Conservation (phyloP, 495 filamentous ascomycete genomes). For the Poronia punctata region DNA sequence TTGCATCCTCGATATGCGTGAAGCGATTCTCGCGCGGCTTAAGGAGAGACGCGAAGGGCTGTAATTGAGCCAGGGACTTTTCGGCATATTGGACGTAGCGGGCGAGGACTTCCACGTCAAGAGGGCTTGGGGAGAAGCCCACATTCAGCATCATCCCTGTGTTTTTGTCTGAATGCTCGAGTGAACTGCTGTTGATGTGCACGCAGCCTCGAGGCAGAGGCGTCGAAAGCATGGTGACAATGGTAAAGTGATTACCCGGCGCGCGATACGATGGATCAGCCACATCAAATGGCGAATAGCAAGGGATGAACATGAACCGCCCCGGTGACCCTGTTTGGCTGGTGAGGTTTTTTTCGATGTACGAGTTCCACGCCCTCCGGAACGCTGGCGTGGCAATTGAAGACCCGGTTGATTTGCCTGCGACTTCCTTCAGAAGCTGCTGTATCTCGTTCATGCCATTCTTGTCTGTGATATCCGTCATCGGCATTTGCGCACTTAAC, state of each 20-base stretch:
- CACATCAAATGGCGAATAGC: slow-evolving; percentile 3
- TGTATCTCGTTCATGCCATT: no score
- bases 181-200: slow-evolving; percentile 35
- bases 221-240: slow-evolving; percentile 12
- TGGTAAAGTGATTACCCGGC: slow-evolving; percentile 4
- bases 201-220: slow-evolving; percentile 50
- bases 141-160: slow-evolving; percentile 27
- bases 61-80: slow-evolving; percentile 15
- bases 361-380: not conserved
- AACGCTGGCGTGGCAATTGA: not conserved
- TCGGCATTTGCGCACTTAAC: no score
- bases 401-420: no score
- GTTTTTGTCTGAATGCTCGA: slow-evolving; percentile 6
- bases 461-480: no score
- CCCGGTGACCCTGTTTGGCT: not conserved
- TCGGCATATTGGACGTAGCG: slow-evolving; percentile 28
- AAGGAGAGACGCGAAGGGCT: not conserved
- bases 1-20: slow-evolving; percentile 10
- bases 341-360: not conserved
- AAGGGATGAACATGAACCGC: not conserved
- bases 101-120: slow-evolving; percentile 30
- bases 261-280: slow-evolving; percentile 4
- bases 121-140: slow-evolving; percentile 33
- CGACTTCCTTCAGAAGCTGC: no score
- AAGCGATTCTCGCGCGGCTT: slow-evolving; percentile 6